Base-by-base conservation (phyloP, 495 filamentous ascomycete species). In the Thozetella sp. region DNA sequence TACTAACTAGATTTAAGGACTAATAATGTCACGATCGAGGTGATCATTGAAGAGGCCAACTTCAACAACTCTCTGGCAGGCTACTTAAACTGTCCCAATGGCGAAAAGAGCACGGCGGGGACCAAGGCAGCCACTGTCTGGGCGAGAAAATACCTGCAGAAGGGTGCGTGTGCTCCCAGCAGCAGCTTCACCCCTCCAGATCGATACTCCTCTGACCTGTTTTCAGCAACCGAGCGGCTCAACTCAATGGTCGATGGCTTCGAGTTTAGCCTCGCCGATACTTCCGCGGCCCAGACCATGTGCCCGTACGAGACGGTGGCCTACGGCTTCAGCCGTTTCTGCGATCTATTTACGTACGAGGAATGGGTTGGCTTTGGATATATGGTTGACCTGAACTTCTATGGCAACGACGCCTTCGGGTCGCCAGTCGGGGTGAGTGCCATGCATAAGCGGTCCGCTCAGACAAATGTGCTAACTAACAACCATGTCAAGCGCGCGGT, bases 291-390 rank as follows among this genome's bases (percentile, higher is more conserved):
- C 51, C 84, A 88, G 66, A 80, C 93, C 60, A 75, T 95, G 55
- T 96, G 92, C 67, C 83, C 91, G 1, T 96, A 92, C 69, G 84
- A 89, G 60, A 93, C 90, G 0, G 83, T 85, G 34, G 83, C 83
- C 37, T 79, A 87, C 53, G 87, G 86, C 45, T 88, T 80, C 70
- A 91, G 89, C 2, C 73, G 74, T 0, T 93, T 94, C 75, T 96
- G 92, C 63, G 63, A 70, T 17, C 77, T 94, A 13, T 95, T 94
- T 76, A 88, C 81, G 0, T 71, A 80, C 22, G 67, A 77, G 0
- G 91, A 95, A 68, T 96, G 90, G 90, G 61, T 76, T 6, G 73
- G 86, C 20, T 96, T 93, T 66, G 83, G 88, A 61, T 93, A 93
- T 71, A 86, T 77, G 23, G 62, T 86, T 27, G 88, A 90, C 59